Evolutionary conservation across 345 rosid genomes (phyloP).

Genomic region (Fremontodendron californicum): DNA sequence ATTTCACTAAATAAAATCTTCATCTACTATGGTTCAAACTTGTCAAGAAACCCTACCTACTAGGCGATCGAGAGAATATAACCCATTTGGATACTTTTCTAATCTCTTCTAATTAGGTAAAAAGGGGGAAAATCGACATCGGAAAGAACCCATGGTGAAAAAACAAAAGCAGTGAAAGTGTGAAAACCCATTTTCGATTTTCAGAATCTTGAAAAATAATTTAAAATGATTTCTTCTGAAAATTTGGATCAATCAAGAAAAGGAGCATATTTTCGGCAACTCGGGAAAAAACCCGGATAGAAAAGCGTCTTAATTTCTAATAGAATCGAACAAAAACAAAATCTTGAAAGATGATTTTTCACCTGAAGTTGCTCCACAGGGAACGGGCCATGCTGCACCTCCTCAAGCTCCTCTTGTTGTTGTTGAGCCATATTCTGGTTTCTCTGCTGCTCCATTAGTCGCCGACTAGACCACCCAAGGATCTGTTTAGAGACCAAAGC

Average conservation of each 20-base stretch:
- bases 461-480: not conserved
- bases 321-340: not conserved
- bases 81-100: not conserved
- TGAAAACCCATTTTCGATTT: not conserved
- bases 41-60: not conserved
- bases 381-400: conserved; percentile 38
- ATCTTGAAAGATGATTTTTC: not conserved
- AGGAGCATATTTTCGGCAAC: conserved; percentile 7
- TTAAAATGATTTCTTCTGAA: not conserved
- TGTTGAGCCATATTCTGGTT: conserved; percentile 26
- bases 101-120: not conserved
- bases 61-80: not conserved
- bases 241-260: not conserved
- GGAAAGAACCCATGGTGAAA: not conserved
- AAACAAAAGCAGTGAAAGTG: not conserved
- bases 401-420: conserved; percentile 29
- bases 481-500: not conserved
- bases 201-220: not conserved
- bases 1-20: not conserved
- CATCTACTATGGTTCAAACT: not conserved
- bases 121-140: not conserved
- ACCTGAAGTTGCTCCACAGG: conserved; percentile 53
- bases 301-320: conserved; percentile 11
- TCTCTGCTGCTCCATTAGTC: conserved; percentile 37
- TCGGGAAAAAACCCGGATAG: conserved; percentile 18